Conservation (phyloP, 1,284 basidiomycete genomes). For the Fistulinella cinereoalba region DNA sequence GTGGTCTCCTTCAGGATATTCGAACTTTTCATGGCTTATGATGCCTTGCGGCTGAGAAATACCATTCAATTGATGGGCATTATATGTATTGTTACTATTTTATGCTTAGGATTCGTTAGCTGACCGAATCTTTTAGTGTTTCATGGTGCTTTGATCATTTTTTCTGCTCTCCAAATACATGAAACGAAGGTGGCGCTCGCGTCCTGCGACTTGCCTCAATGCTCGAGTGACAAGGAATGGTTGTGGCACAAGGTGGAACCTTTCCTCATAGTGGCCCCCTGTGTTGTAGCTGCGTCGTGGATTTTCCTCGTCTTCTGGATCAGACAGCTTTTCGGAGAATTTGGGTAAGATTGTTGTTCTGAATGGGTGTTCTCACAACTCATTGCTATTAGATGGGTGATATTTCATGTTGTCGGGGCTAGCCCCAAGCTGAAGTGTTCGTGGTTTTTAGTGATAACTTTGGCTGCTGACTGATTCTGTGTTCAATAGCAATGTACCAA, state of each 20-base stretch:
- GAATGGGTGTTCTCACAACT: neutral
- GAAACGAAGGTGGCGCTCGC: conserved; percentile 65
- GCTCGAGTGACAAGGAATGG: conserved; percentile 12
- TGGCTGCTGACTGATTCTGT: conserved; percentile 7
- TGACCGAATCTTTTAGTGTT: conserved; percentile 51
- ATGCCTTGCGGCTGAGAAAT: conserved; percentile 72
- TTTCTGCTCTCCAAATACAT: conserved; percentile 70
- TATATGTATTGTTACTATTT: conserved; percentile 45
- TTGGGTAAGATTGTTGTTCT: conserved; percentile 47
- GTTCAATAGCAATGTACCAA: conserved; percentile 69
- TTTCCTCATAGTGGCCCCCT: conserved; percentile 55
- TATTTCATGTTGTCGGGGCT: conserved; percentile 82
- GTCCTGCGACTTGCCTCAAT: conserved; percentile 17
- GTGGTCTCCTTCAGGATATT: conserved; percentile 52
- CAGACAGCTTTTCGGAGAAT: conserved; percentile 55
- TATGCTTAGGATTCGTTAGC: neutral
- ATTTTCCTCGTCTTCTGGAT: conserved; percentile 52
- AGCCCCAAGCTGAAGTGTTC: conserved; percentile 76
- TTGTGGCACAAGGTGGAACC: conserved; percentile 46
- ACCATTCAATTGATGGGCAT: conserved; percentile 75
- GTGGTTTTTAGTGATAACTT: conserved; percentile 23
- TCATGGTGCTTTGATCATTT: conserved; percentile 68
- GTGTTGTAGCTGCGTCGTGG: conserved; percentile 52
- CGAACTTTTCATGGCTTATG: conserved; percentile 69
- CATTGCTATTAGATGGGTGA: conserved; percentile 61